Evolutionary conservation across 2,329 filamentous ascomycete species (phyloP).

Genomic region (Exophiala xenobiotica): DNA sequence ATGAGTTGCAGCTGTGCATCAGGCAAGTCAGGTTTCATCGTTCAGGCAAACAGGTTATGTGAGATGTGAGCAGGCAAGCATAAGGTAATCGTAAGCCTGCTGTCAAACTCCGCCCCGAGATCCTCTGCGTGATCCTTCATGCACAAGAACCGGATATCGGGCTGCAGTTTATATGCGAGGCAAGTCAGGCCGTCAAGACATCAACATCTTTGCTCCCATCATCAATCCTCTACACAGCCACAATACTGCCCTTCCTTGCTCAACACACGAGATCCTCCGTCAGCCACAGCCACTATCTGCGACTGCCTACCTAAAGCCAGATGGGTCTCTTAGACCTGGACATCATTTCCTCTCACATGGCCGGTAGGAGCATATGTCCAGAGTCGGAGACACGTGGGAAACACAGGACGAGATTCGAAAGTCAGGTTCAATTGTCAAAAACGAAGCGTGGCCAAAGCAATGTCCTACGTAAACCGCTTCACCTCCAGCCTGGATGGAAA

Average conservation of each 20-base stretch:
- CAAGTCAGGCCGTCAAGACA: neutral
- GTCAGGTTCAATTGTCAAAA: neutral
- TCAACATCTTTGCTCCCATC: neutral
- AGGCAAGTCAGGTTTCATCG: too few species aligned
- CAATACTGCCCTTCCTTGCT: neutral
- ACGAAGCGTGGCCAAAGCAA: neutral
- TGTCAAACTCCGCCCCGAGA: neutral
- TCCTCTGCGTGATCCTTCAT: neutral
- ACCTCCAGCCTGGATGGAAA: constrained; percentile 1
- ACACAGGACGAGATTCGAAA: neutral
- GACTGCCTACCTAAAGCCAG: too few species aligned
- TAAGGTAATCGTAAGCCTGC: neutral
- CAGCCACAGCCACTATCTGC: neutral
- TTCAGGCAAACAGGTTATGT: constrained; percentile 2
- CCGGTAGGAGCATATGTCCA: neutral
- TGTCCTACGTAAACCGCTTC: neutral
- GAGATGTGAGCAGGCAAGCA: neutral
- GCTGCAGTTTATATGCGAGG: neutral
- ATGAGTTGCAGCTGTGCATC: neutral
- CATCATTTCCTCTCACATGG: neutral
- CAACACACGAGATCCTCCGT: too few species aligned
- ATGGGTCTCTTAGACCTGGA: neutral
- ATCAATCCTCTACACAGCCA: neutral
- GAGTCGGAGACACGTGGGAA: neutral
- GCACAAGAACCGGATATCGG: neutral